Percentiles rank a stretch among this genome's conserved stretches.
These are phyloP conservation scores for Dalbergia cultrata DNA, from an alignment of 306 rosid species.

Conservation along the genomic window DNA sequence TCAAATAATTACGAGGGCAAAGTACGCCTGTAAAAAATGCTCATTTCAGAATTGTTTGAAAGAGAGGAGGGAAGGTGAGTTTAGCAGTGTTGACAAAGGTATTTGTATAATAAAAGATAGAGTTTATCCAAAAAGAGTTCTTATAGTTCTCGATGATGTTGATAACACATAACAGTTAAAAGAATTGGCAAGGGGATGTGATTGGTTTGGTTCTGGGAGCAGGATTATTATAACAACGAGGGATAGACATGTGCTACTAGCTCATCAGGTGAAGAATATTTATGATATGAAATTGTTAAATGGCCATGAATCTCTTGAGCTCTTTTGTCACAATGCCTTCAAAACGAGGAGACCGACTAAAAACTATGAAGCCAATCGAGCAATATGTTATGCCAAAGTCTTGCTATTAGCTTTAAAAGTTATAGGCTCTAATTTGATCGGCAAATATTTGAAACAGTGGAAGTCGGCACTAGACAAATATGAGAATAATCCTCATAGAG, in stretches of 20 bases:
- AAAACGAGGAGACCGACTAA: background rate
- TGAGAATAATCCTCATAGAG: background rate
- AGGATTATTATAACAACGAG: conserved; percentile 9
- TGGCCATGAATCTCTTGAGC: background rate
- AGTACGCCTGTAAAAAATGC: background rate
- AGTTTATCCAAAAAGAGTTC: background rate
- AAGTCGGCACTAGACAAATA: background rate
- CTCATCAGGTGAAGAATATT: background rate
- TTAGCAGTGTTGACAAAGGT: background rate
- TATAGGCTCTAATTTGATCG: background rate
- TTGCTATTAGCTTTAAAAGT: conserved; percentile 7
- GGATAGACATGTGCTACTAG: background rate
- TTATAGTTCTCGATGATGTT: background rate
- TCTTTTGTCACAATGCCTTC: background rate
- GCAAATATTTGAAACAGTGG: background rate
- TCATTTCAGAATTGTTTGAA: background rate
- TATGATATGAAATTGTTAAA: background rate
- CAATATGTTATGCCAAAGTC: background rate
- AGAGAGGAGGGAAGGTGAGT: background rate
- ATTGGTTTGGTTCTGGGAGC: conserved; percentile 6
- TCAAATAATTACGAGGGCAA: background rate
- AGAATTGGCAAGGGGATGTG: background rate
- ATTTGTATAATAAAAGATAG: background rate
- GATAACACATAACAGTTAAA: background rate
- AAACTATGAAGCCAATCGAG: background rate